Conservation (phyloP, 2,329 filamentous ascomycete genomes). For the Phaeoacremonium minimum region DNA sequence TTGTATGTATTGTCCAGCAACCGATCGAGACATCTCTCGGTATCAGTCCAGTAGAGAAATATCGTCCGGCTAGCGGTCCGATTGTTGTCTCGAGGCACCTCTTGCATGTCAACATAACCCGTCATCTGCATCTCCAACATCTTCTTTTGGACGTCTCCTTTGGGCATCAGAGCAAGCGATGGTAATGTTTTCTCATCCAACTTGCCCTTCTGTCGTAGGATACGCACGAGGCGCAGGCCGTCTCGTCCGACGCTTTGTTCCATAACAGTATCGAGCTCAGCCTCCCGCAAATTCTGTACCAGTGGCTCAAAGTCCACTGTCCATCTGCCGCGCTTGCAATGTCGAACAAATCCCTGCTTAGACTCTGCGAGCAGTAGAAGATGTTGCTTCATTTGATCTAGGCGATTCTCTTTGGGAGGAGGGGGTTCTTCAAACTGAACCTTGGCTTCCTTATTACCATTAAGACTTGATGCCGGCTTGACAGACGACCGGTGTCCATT, state of each 20-base stretch:
- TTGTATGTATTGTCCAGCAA: constrained; percentile 84
- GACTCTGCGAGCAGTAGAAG: constrained; percentile 69
- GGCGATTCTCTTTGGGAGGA: constrained; percentile 35
- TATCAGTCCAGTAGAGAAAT: constrained; percentile 90
- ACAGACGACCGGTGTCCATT: constrained; percentile 8
- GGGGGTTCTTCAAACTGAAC: constrained; percentile 49
- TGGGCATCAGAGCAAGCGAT: constrained; percentile 75
- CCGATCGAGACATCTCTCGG: constrained; percentile 63
- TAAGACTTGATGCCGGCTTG: constrained; percentile 17
- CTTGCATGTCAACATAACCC: constrained; percentile 86
- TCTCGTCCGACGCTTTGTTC: constrained; percentile 70
- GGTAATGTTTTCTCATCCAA: constrained; percentile 91
- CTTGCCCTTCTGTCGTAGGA: constrained; percentile 82
- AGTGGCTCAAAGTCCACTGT: constrained; percentile 77
- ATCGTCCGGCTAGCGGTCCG: constrained; percentile 79
- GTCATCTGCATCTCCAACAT: constrained; percentile 82
- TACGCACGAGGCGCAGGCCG: constrained; percentile 78
- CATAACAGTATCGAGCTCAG: constrained; percentile 79
- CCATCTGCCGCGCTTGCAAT: constrained; percentile 72
- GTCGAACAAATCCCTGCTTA: constrained; percentile 62
- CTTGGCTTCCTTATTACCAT: constrained; percentile 26
- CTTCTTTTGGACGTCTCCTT: constrained; percentile 78
- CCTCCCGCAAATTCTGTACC: constrained; percentile 64
- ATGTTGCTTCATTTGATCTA: constrained; percentile 65
- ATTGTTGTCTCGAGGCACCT: constrained; percentile 84